Percentiles rank a stretch among this genome's conserved stretches.
These are phyloP conservation scores for Cronartium quercuum DNA, from an alignment of 1,284 basidiomycete genomes.

Conservation along the genomic window DNA sequence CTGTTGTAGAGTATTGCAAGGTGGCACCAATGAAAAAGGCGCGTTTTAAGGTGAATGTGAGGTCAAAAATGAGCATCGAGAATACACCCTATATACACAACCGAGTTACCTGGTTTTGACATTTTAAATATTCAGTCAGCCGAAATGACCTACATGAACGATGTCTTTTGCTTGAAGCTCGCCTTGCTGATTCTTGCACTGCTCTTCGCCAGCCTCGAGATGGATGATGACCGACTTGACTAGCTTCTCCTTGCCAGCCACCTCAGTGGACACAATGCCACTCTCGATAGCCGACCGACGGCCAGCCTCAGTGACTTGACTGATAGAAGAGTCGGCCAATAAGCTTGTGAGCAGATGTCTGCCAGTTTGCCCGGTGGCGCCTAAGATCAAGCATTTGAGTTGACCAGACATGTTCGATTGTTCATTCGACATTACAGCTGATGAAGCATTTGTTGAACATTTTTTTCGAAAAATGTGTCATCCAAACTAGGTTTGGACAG, in stretches of 20 bases:
- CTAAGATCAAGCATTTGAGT: slow-evolving; percentile 15
- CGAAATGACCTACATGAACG: not conserved
- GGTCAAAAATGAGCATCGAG: not conserved
- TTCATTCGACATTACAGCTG: not conserved
- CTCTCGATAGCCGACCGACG: slow-evolving; percentile 5
- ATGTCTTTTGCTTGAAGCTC: not conserved
- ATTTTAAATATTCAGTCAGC: no score
- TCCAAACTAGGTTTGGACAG: no score
- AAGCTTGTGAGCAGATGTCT: slow-evolving; percentile 42
- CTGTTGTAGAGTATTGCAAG: not conserved
- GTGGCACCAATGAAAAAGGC: not conserved
- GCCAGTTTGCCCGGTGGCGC: slow-evolving; percentile 45
- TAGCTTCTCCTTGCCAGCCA: slow-evolving; percentile 1
- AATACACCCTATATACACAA: not conserved
- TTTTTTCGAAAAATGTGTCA: no score
- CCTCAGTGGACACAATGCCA: not conserved
- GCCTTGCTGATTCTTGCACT: not conserved
- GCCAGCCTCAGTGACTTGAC: slow-evolving; percentile 7
- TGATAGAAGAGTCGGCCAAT: slow-evolving; percentile 34
- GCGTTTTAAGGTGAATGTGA: not conserved
- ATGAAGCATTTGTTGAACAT: no score
- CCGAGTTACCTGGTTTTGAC: no score
- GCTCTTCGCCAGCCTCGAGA: not conserved
- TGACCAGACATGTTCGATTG: not conserved
- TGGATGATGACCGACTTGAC: not conserved